Evolutionary conservation across 768 basidiomycete genomes (phyloP), one percentile per base, ranked within the genome.

Genomic region (Imleria badia): DNA sequence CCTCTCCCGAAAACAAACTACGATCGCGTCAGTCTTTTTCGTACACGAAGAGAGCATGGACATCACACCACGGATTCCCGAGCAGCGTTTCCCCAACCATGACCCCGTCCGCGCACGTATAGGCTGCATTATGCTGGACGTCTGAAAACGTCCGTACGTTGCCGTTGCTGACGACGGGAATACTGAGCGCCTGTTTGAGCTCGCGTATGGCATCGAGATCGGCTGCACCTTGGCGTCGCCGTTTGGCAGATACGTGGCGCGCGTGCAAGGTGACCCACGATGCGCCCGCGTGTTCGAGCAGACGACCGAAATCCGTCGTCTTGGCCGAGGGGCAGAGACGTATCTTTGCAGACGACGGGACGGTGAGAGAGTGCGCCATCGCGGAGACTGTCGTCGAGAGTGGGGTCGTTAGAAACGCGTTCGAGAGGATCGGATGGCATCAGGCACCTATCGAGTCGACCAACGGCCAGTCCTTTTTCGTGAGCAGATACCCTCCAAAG

Each of bases 61-160:
- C n/a, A 11, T 13, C 77, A 34, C 56, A 90, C 89, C 81, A 84
- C 31, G 89, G 88, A 70, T 92, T 90, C 17, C 80, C 81, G 6
- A 90, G 74, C 33, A 91, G 70, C n/a, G 82, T 80, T 65, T 91
- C 89, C 10, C 87, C 90, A 2, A 91, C 86, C 90, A 92, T 92
- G 51, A 86, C 66, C 10, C 90, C 90, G 60, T 88, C 83, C 41
- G 87, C 87, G 15, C 78, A 74, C 4, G 88, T 89, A 43, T 72
- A 73, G 30, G 68, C 63, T 47, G 78, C 65, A 63, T 91, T 90
- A 23, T 65, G 64, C 55, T 69, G 66, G 13, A 91, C 66, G 65
- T 92, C 85, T 29, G 71, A 69, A 71, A 78, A 84, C 17, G 67
- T 71, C 31, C 82, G 79, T 17, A 91, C 89, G 63, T 91, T 91